Evolutionary conservation across 768 basidiomycete genomes (phyloP), one percentile per base, ranked within the genome.

Genomic region (Bullera alba): DNA sequence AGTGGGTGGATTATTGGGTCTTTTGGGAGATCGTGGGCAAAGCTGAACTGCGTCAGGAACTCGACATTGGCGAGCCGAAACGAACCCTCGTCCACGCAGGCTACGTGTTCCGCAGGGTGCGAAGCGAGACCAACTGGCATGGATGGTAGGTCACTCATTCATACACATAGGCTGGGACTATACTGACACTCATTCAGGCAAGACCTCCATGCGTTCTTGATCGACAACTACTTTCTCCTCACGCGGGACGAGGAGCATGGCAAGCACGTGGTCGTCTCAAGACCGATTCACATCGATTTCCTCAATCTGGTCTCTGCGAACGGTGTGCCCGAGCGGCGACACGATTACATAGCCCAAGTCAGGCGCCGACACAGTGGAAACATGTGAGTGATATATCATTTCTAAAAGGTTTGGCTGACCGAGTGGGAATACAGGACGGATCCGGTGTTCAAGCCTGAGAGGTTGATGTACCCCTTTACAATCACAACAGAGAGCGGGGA

Each of bases 51-150:
- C 19, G 21, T 23, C 53, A 91, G 88, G 87, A 92, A 58, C 77
- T 93, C 77, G 87, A 88, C 59, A 74, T 87, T 23, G 83, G 83
- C 54, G 58, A 85, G 53, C 83, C 87, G 42, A 83, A 80, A 38
- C 78, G 90, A 28, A 83, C 83, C 21, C 65, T 92, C 39, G 76
- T 86, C 2, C 77, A 85, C 70, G 77, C 81, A 3, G 83, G 85
- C 5, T 74, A 80, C 16, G 77, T 90, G 16, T 77, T 77, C 19
- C 76, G 87, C 51, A 76, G 79, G 47, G 77, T 76, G 44, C 78
- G 80, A 47, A 79, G 79, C 0, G 87, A 89, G 21, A 77, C 80
- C 27, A 80, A 80, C 6, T 80, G 83, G 70, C 78, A 80, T 56
- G 79, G 79, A 34, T 91, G 89, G 88, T 60, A 38, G 32, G 60